Base-by-base conservation (phyloP, 2,329 filamentous ascomycete species). In the Neofusicoccum sp. region DNA sequence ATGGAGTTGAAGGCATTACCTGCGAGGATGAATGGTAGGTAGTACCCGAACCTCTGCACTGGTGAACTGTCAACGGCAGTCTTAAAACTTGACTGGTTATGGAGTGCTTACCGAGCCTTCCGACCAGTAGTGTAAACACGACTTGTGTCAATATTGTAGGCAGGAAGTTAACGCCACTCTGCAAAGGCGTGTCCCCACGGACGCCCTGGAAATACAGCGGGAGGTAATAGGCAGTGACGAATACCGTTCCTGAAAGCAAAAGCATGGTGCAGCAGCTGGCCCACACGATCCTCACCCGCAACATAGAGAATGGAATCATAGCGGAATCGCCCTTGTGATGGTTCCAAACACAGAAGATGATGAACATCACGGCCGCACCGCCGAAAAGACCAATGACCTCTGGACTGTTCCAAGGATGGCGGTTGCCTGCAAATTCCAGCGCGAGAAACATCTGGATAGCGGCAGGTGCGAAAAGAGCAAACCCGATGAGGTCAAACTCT, bases 191-290 rank as follows among this genome's bases (percentile, higher is more conserved):
- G 12, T 73, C 71, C 4, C 72, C 71, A 29, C 70, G 71, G 6
- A 81, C 74, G 3, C 73, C 71, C 59, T 81, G 79, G 59, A 80
- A 80, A 56, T 77, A 81, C 1, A 79, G 70, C 34, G 71, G 71
- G 6, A 77, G 67, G 59, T 76, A 77, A 62, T 71, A 76, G 16
- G 66, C 59, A 6, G 67, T 67, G 7, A 73, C 66, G 22, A 75
- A 66, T 33, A 73, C 67, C 61, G 41, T 66, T 44, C 44, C 59
- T 56, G 66, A 62, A 31, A 65, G 47, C 31, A 49, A 41, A 52
- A 70, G 71, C 65, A 69, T 68, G 3, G 64, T 68, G 45, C 66
- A 45, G 29, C 64, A 67, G 12, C 65, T 64, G 7, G 69, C 69
- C 70, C 71, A 77, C 22, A 80, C 69, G 11, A 74, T 64, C 1